A percentile compares a stretch with the other conserved stretches of the same genome.
phyloP scores from a whole-genome alignment of 2,329 filamentous ascomycete genomes.

The Claviceps sorghi region DNA sequence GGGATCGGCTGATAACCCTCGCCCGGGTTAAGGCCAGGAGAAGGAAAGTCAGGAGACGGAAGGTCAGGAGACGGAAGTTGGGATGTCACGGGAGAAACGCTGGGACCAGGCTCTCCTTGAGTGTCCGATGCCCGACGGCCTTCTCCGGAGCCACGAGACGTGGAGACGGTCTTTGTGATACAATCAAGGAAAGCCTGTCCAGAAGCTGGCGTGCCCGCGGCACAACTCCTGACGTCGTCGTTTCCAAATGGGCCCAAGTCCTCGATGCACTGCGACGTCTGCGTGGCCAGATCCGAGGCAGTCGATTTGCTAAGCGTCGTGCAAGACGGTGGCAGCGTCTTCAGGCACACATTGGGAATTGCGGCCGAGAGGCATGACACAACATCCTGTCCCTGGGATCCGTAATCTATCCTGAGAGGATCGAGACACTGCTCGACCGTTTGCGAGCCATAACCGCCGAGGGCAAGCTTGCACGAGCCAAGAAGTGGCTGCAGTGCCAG shows the following conservation, averaged over 20 bases:
- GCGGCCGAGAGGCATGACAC: constrained; percentile 3
- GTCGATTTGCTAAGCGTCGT: not conserved
- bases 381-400: not conserved
- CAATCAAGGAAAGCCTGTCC: not conserved
- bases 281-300: not conserved
- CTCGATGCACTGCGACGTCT: constrained; percentile 1
- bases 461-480: not conserved
- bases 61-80: too few relatives aligned
- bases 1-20: too few relatives aligned
- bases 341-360: constrained; percentile 2
- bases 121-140: not conserved
- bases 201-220: not conserved
- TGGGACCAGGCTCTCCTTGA: too few relatives aligned
- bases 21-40: too few relatives aligned
- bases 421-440: constrained; percentile 3
- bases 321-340: constrained; percentile 5
- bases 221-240: not conserved
- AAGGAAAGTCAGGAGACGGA: too few relatives aligned
- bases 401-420: not conserved
- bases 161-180: not conserved
- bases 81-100: too few relatives aligned
- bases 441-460: constrained; percentile 1
- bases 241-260: constrained; percentile 5
- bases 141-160: not conserved
- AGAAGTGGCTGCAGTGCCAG: not conserved